Evolutionary conservation across 352 stramenopile species (phyloP), one percentile per base, ranked within the genome.

Genomic region (Phytophthora citricola): DNA sequence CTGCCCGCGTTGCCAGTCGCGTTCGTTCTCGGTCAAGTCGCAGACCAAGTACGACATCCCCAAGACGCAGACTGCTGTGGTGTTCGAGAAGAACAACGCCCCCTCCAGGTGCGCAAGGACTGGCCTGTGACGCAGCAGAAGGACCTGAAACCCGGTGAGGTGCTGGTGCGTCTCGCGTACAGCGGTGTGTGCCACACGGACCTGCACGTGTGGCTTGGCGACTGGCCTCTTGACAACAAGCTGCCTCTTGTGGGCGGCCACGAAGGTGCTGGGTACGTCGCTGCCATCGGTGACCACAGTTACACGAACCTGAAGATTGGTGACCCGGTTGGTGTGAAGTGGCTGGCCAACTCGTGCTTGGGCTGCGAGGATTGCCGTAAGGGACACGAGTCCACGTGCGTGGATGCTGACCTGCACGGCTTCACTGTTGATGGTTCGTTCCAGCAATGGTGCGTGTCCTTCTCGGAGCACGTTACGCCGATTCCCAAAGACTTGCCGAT

Each of bases 401-500:
- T 71, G 1, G 65, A 75, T 0, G 70, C 65, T 4, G 56, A 75
- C 2, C 20, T 78, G 4, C 73, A 81, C 56, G 73, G 73, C 39
- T 74, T 76, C 55, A 76, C 68, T 0, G 49, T 78, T 0, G 63
- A 74, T 9, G 70, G 61, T 6, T 87, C 90, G 32, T 90, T 90
- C 17, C 17, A 20, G 17, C 17, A 20, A 20, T 20, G 17, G 17
- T 20, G 17, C 17, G 17, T 20, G 17, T 90, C 85, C 8, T 97
- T 89, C 54, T 60, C 72, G 0, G 69, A 90, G 14, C 71, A 78
- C 47, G 87, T 96, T 53, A 88, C 87, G 8, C 78, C 83, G 20
- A 83, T 96, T 62, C 88, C 88, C 10, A 66, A 71, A 5, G 74
- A 77, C 36, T 56, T 96, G 14, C 52, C 66, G 4, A 66, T 88